Evolutionary conservation across 2,329 filamentous ascomycete genomes (phyloP), one percentile per base, ranked within the genome.

Genomic region (Biscogniauxia mediterranea): DNA sequence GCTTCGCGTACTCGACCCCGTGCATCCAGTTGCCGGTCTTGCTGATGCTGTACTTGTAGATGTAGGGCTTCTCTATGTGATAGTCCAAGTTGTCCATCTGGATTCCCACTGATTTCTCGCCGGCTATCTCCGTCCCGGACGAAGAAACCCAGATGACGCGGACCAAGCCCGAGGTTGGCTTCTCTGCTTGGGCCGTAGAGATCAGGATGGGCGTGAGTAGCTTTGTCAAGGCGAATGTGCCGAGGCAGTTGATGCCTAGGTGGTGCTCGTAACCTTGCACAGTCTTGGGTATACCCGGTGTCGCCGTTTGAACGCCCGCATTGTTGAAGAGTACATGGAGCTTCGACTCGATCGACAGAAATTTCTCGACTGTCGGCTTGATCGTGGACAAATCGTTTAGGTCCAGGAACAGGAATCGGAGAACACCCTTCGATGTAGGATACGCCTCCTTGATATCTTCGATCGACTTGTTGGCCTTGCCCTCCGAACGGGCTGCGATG

Each of bases 271-370:
- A 69, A 19, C 71, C 71, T 58, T 74, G 72, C 0, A 69, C 64
- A 2, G 74, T 75, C 60, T 68, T 73, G 21, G 68, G 71, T 5
- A 53, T 51, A 4, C 59, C 56, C 2, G 55, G 55, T 0, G 56
- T 46, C 8, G 61, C 54, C 1, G 68, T 63, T 75, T 78, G 78
- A 5, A 80, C 74, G 11, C 74, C 75, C 11, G 77, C 77, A 58
- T 76, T 77, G 59, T 77, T 75, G 65, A 72, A 77, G 0, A 81
- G 69, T 2, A 79, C 75, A 62, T 81, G 70, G 0, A 81, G 71
- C 19, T 67, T 70, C 2, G 59, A 52, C 63, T 80, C 78, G 23
- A 67, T 68, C 1, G 64, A 56, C 0, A 76, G 62, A 57, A 81
- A 80, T 5, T 70, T 65, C 1, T 77, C 64, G 0, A 71, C 78